Evolutionary conservation across 108 stramenopile species (phyloP).

Genomic region (Mediolabrus comicus): DNA sequence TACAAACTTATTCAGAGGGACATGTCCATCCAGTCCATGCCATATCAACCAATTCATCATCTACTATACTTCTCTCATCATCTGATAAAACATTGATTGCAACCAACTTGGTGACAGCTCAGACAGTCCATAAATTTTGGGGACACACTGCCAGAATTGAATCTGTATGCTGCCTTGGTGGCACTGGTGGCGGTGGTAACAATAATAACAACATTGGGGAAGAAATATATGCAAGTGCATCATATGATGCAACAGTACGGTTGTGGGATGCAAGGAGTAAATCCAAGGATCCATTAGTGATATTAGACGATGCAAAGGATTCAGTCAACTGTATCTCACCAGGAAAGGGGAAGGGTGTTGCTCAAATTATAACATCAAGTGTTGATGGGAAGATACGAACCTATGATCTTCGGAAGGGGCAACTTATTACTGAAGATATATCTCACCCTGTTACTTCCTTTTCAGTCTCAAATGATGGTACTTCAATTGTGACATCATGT

Average conservation of each 20-base stretch:
- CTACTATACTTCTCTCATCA: conserved; percentile 53
- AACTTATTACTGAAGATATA: conserved; percentile 53
- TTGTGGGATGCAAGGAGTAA: conserved; percentile 74
- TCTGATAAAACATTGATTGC: conserved; percentile 70
- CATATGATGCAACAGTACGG: conserved; percentile 76
- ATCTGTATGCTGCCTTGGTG: conserved; percentile 53
- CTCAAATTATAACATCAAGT: conserved; percentile 57
- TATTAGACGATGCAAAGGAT: conserved; percentile 78
- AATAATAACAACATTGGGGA: conserved; percentile 25
- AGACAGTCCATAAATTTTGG: conserved; percentile 57
- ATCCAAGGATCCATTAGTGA: conserved; percentile 64
- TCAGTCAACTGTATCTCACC: conserved; percentile 64
- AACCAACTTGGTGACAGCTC: conserved; percentile 70
- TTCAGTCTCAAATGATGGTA: conserved; percentile 54
- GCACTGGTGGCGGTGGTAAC: not conserved
- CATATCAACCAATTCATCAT: conserved; percentile 40
- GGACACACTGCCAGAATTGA: conserved; percentile 76
- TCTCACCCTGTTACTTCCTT: conserved; percentile 64
- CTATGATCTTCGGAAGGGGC: conserved; percentile 72
- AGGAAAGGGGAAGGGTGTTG: conserved; percentile 11
- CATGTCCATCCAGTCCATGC: conserved; percentile 70
- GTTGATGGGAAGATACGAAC: conserved; percentile 74
- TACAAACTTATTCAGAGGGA: conserved; percentile 75
- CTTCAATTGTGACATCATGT: conserved; percentile 66
- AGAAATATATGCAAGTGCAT: conserved; percentile 58